Percentiles rank a stretch among this genome's conserved stretches.
Evolutionary conservation across 306 rosid species (phyloP).

Genomic region (Lupinus albus): DNA sequence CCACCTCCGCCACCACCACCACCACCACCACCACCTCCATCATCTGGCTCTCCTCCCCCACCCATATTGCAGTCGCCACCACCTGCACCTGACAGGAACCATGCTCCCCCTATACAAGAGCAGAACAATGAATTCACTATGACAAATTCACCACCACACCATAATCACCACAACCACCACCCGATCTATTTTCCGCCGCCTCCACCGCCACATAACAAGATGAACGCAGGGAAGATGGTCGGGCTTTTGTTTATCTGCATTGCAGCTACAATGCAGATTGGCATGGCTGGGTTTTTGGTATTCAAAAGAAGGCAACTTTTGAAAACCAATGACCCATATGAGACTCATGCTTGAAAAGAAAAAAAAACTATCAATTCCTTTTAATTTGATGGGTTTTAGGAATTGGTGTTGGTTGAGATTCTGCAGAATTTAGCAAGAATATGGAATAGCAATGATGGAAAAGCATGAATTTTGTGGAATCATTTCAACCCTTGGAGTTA

Average conservation of each 20-base stretch:
- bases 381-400: slow-evolving; percentile 43
- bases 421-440: slow-evolving; percentile 32
- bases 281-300: slow-evolving; percentile 69
- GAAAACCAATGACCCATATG: slow-evolving; percentile 51
- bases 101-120: background rate
- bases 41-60: background rate
- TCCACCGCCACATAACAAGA: slow-evolving; percentile 11
- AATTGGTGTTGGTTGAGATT: slow-evolving; percentile 40
- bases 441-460: slow-evolving; percentile 22
- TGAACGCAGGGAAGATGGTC: slow-evolving; percentile 72
- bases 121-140: fast-evolving
- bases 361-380: slow-evolving; percentile 41
- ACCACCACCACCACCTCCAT: too few relatives aligned
- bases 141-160: background rate
- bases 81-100: background rate
- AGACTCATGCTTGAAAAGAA: slow-evolving; percentile 52
- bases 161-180: background rate
- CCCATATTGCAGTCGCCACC: background rate
- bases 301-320: slow-evolving; percentile 78
- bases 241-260: slow-evolving; percentile 74
- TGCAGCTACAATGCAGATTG: slow-evolving; percentile 70
- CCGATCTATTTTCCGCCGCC: background rate
- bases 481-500: slow-evolving; percentile 41
- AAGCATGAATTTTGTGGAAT: slow-evolving; percentile 37
- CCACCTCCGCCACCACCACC: background rate